A percentile compares a stretch with the other conserved stretches of the same genome.
These are phyloP conservation scores for Chloroidium sp. DNA, from an alignment of 163 green algal genomes.

Conservation along the genomic window DNA sequence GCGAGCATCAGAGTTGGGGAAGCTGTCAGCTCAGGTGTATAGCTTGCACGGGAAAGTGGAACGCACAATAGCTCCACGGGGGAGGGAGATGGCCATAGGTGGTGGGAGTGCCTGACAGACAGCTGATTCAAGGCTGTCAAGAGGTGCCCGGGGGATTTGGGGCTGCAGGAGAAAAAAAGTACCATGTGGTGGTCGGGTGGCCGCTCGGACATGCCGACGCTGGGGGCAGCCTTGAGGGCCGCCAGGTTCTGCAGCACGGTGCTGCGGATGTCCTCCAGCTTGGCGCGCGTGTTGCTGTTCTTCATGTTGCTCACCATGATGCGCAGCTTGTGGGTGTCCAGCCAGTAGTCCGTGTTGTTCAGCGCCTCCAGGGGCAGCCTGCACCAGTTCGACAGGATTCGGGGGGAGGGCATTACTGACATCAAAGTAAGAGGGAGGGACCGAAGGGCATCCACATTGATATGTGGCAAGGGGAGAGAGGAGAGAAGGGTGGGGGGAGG, in stretches of 20 bases:
- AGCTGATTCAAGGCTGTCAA: background rate
- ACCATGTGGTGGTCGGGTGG: slow-evolving; percentile 17
- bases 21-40: background rate
- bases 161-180: background rate
- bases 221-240: slow-evolving; percentile 52
- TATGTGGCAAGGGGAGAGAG: no score
- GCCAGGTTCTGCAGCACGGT: slow-evolving; percentile 61
- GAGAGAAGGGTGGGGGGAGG: background rate
- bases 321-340: slow-evolving; percentile 79
- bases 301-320: slow-evolving; percentile 85
- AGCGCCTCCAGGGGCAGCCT: slow-evolving; percentile 12
- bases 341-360: slow-evolving; percentile 77
- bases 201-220: slow-evolving; percentile 26
- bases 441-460: no score
- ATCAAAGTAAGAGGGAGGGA: no score
- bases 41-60: background rate
- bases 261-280: slow-evolving; percentile 60
- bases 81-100: background rate
- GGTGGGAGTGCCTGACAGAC: background rate
- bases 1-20: background rate
- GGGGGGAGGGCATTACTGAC: no score
- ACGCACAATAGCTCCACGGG: background rate
- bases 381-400: background rate
- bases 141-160: background rate
- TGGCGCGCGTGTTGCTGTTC: slow-evolving; percentile 66